A percentile compares a stretch with the other conserved stretches of the same genome.
phyloP scores from a whole-genome alignment of 176 grass and related monocot species.

The Zea mays region DNA sequence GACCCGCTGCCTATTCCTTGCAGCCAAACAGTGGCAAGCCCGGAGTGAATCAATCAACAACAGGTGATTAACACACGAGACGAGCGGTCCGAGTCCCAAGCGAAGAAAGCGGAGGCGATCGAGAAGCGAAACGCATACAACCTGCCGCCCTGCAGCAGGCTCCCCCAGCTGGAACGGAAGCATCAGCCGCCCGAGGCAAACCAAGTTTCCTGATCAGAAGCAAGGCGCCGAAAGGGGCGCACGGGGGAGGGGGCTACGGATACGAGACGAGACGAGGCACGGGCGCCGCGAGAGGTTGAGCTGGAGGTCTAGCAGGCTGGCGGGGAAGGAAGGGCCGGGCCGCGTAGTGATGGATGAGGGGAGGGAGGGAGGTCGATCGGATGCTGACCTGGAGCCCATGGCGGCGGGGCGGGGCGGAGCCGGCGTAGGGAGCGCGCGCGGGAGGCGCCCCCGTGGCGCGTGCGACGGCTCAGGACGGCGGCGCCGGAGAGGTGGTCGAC shows the following conservation, averaged over 20 bases:
- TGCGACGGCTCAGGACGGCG: background rate
- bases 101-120: background rate
- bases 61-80: no score
- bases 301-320: background rate
- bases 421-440: background rate
- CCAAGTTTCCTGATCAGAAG: background rate
- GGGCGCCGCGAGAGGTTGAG: background rate
- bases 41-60: no score
- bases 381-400: conserved; percentile 28
- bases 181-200: no score
- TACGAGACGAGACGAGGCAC: background rate
- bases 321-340: background rate
- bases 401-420: no score
- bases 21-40: no score
- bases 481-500: background rate
- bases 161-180: background rate
- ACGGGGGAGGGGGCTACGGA: background rate
- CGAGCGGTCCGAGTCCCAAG: no score
- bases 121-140: background rate
- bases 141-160: no score
- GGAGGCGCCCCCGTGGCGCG: background rate
- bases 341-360: no score
- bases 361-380: conserved; percentile 7
- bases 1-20: no score
- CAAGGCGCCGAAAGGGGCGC: background rate